A percentile compares a stretch with the other conserved stretches of the same genome.
These are phyloP conservation scores for Yamadazyma dushanensis DNA, from an alignment of 1,139 yeast species.

Conservation along the genomic window DNA sequence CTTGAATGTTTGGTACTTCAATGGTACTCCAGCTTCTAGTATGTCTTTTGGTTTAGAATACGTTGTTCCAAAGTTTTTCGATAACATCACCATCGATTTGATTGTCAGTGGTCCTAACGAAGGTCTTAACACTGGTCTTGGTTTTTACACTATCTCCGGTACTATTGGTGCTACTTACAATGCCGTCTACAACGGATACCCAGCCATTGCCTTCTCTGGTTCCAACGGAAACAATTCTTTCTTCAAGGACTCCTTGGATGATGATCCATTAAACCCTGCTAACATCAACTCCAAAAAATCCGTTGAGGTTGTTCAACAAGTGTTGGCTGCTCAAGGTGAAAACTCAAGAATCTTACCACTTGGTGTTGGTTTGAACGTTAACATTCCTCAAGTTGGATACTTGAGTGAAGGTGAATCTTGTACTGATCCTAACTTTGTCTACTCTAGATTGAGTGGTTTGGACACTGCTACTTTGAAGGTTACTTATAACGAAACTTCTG, in stretches of 20 bases:
- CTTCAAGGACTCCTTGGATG: slow-evolving; percentile 38
- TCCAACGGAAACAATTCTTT: slow-evolving; percentile 45
- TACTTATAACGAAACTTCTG: slow-evolving; percentile 30
- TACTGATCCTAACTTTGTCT: slow-evolving; percentile 32
- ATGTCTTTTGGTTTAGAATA: slow-evolving; percentile 45
- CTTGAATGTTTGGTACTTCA: slow-evolving; percentile 48
- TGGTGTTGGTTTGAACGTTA: slow-evolving; percentile 43
- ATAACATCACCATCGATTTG: slow-evolving; percentile 36
- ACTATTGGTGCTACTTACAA: slow-evolving; percentile 48
- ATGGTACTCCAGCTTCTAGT: slow-evolving; percentile 49
- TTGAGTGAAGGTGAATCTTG: slow-evolving; percentile 28
- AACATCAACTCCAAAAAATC: slow-evolving; percentile 36
- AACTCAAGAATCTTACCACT: slow-evolving; percentile 36
- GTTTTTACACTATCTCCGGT: slow-evolving; percentile 42
- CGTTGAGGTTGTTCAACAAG: slow-evolving; percentile 30
- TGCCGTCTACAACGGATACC: slow-evolving; percentile 42
- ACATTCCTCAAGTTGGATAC: slow-evolving; percentile 43
- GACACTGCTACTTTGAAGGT: slow-evolving; percentile 31
- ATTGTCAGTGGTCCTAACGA: slow-evolving; percentile 51
- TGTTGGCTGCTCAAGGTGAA: slow-evolving; percentile 33
- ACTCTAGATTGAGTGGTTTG: slow-evolving; percentile 39
- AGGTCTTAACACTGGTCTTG: slow-evolving; percentile 44
- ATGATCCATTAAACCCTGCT: slow-evolving; percentile 33
- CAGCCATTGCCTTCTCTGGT: slow-evolving; percentile 48
- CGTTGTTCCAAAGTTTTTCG: slow-evolving; percentile 40